Conservation (phyloP, 1,139 yeast species). For the Spathaspora sp. region DNA sequence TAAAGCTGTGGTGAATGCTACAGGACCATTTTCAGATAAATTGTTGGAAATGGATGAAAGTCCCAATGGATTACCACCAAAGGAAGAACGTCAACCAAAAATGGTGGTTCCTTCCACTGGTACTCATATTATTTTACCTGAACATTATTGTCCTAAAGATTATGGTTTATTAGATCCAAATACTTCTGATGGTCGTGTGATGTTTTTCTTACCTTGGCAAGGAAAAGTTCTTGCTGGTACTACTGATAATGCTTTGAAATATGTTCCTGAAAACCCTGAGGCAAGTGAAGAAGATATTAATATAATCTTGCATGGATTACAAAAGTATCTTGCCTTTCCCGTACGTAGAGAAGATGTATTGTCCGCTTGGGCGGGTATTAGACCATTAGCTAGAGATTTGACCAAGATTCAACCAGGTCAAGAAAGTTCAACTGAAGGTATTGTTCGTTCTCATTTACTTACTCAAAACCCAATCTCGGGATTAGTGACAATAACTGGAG, state of each 20-base stretch:
- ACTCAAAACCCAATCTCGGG: constrained; percentile 65
- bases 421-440: constrained; percentile 67
- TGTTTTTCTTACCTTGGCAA: constrained; percentile 98
- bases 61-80: constrained; percentile 64
- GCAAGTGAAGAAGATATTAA: constrained; percentile 90
- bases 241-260: constrained; percentile 78
- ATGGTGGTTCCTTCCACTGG: constrained; percentile 96
- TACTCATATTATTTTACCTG: constrained; percentile 90
- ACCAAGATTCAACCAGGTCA: constrained; percentile 50
- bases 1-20: constrained; percentile 83
- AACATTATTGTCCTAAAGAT: constrained; percentile 84
- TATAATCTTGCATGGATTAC: constrained; percentile 84
- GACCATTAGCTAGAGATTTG: constrained; percentile 94
- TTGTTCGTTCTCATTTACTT: constrained; percentile 87
- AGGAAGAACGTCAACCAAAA: constrained; percentile 47
- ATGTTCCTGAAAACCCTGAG: constrained; percentile 78
- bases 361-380: constrained; percentile 96
- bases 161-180: constrained; percentile 91
- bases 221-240: constrained; percentile 97
- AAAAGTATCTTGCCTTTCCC: constrained; percentile 85
- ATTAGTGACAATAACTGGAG: constrained; percentile 88
- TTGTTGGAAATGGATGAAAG: constrained; percentile 84
- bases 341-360: constrained; percentile 88
- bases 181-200: constrained; percentile 93
- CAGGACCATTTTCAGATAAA: constrained; percentile 90